Percentiles rank a stretch among this genome's conserved stretches.
Evolutionary conservation across 768 basidiomycete species (phyloP).

Genomic region (Lentinula raphanica): DNA sequence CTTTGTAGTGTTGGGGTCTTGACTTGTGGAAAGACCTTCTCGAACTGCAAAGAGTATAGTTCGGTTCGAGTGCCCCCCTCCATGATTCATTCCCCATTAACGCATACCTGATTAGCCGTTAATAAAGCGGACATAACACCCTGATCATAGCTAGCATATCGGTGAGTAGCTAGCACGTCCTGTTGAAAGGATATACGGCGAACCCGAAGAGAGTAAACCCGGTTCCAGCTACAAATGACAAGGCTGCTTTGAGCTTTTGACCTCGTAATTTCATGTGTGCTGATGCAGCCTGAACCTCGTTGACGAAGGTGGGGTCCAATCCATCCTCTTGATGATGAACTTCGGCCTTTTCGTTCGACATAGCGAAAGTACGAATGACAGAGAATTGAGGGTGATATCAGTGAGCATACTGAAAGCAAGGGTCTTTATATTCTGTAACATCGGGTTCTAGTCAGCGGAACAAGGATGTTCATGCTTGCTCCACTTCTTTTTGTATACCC

Average conservation of each 20-base stretch:
- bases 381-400: not conserved
- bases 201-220: constrained; percentile 63
- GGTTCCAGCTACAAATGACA: constrained; percentile 54
- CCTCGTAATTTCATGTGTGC: constrained; percentile 29
- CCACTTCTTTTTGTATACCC: not conserved
- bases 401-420: not conserved
- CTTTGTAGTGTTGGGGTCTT: constrained; percentile 51
- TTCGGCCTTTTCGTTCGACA: constrained; percentile 2
- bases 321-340: not conserved
- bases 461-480: not conserved
- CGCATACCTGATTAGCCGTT: constrained; percentile 43
- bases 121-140: constrained; percentile 67
- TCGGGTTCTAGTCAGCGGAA: not conserved
- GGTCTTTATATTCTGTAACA: not conserved
- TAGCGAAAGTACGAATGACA: not conserved
- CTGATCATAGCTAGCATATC: constrained; percentile 50
- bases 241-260: constrained; percentile 36
- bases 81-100: too few species aligned
- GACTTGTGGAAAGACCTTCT: constrained; percentile 52
- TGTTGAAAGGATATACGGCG: constrained; percentile 10
- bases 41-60: constrained; percentile 36
- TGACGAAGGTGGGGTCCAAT: not conserved
- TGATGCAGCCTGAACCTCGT: constrained; percentile 4
- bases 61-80: not conserved
- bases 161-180: not conserved